Evolutionary conservation across 441 rosid genomes (phyloP), one percentile per base, ranked within the genome.

Genomic region (Syzygium malaccense): DNA sequence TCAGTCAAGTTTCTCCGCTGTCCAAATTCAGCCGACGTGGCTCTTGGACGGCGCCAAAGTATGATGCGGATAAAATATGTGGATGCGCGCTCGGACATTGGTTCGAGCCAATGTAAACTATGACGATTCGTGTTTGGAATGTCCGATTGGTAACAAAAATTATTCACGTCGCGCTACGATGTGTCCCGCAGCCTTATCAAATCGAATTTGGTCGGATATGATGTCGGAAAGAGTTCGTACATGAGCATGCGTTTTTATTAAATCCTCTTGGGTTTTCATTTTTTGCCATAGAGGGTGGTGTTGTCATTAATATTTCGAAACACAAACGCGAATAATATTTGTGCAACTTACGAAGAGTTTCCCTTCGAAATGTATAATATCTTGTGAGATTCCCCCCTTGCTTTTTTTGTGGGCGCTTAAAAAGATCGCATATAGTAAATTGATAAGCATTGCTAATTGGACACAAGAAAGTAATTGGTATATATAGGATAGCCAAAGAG

Each of bases 161-260:
- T 0, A 45, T 23, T 6, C 83, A 13, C 49, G 2, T 41, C 15
- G 1, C 18, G 0, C 25, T 37, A 37, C 4, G 14, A 11, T 10
- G 28, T 11, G 51, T 25, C 51, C 5, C 83, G 12, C 1, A 0
- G 8, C 45, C n/a, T 71, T 37, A 20, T 71, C 3, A 1, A 1
- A 5, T 37, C 12, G 18, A 71, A 71, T 37, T 37, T 20, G 4
- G 0, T 20, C 7, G 8, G 1, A 3, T 23, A 6, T 37, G 51
- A 4, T 4, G 0, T 37, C 9, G 5, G 3, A 3, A 71, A 5
- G n/a, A 23, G 17, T 20, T 5, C 4, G 30, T 23, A 23, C 49
- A 6, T 71, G 17, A 71, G 41, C 83, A 23, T 2, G 49, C 3
- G 1, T 37, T 4, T 4, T 0, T 71, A 3, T 33, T 10, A 68